A percentile compares a stretch with the other conserved stretches of the same genome.
These are phyloP conservation scores for Purpureocillium lavendulum DNA, from an alignment of 2,329 filamentous ascomycete species.

Conservation along the genomic window DNA sequence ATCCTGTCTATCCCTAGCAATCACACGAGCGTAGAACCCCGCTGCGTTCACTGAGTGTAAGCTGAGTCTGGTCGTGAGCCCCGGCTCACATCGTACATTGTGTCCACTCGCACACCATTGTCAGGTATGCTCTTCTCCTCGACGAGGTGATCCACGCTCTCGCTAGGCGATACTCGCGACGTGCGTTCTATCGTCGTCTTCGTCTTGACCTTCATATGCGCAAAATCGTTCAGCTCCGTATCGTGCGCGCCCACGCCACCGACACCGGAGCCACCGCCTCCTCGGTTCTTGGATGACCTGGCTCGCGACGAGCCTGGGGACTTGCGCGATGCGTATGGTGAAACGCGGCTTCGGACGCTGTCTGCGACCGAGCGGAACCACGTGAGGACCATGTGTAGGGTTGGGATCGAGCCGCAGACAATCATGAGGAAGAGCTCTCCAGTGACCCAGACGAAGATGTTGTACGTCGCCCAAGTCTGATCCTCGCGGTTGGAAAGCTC, in stretches of 20 bases:
- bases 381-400: constrained; percentile 9
- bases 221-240: constrained; percentile 6
- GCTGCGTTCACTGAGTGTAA: neutral
- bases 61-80: constrained; percentile 7
- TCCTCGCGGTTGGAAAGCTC: constrained; percentile 12
- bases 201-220: constrained; percentile 8
- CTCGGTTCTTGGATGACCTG: neutral
- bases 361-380: constrained; percentile 5
- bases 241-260: neutral
- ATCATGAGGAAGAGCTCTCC: constrained; percentile 15
- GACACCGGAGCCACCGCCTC: no score
- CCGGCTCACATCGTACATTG: constrained; percentile 9
- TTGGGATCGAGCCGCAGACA: constrained; percentile 12
- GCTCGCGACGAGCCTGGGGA: neutral
- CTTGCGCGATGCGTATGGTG: constrained; percentile 2
- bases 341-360: constrained; percentile 1
- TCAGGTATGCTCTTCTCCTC: constrained; percentile 4
- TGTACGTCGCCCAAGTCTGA: constrained; percentile 13
- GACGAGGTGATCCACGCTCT: constrained; percentile 6
- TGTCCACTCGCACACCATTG: constrained; percentile 7
- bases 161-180: neutral
- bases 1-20: no score
- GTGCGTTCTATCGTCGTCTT: constrained; percentile 9
- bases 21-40: no score
- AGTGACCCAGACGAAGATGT: constrained; percentile 14